Conservation (phyloP, 352 stramenopile species). For the Globisporangium nagaii region DNA sequence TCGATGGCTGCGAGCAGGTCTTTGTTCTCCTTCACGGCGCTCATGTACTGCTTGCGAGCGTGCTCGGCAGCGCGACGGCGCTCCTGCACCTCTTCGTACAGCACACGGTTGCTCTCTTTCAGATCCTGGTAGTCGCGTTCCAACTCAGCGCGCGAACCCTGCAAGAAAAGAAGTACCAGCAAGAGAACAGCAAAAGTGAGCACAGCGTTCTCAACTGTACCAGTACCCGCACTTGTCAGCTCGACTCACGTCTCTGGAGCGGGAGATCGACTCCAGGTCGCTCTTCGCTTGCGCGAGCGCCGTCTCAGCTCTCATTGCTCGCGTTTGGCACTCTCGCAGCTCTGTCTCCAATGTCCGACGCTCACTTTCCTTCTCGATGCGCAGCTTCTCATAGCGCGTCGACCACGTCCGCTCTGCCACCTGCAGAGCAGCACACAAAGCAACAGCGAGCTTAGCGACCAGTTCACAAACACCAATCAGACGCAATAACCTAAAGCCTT, state of each 20-base stretch:
- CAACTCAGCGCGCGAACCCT: constrained; percentile 20
- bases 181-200: background rate
- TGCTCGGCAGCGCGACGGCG: constrained; percentile 41
- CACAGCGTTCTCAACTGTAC: background rate
- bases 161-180: no score
- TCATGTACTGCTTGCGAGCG: constrained; percentile 53
- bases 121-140: constrained; percentile 38
- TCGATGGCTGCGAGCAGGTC: constrained; percentile 54
- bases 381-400: constrained; percentile 36
- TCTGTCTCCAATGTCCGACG: constrained; percentile 39
- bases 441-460: background rate
- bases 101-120: constrained; percentile 63
- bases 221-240: background rate
- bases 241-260: constrained; percentile 18
- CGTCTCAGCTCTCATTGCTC: constrained; percentile 24
- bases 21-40: constrained; percentile 57
- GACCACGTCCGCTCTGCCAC: constrained; percentile 34
- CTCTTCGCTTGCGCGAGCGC: constrained; percentile 22
- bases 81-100: constrained; percentile 56
- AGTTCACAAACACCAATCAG: background rate
- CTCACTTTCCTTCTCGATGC: constrained; percentile 32
- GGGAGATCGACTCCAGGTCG: constrained; percentile 27
- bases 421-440: background rate
- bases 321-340: constrained; percentile 30
- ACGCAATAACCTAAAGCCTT: background rate